phyloP scores from a whole-genome alignment of 768 basidiomycete species.

The Termitomyces eurrhizus region DNA sequence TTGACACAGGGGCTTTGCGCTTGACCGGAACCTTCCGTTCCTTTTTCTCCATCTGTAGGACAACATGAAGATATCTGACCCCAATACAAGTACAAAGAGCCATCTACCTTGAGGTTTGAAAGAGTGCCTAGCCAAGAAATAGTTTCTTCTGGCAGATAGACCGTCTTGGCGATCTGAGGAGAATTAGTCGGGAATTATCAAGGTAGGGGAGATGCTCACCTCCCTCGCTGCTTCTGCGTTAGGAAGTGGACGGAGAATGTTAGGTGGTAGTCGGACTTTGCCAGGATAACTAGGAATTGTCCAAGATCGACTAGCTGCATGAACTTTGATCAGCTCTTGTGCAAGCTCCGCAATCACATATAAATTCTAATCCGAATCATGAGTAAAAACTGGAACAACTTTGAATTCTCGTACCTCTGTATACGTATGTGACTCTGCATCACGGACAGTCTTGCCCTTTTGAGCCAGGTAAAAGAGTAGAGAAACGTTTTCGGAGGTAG shows the following conservation, averaged over 20 bases:
- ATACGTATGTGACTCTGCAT: constrained; percentile 60
- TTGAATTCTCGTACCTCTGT: constrained; percentile 57
- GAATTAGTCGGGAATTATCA: background rate
- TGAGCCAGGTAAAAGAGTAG: constrained; percentile 79
- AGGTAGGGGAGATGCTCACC: constrained; percentile 28
- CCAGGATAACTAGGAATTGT: constrained; percentile 75
- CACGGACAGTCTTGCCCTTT: constrained; percentile 85
- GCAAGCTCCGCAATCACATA: constrained; percentile 87
- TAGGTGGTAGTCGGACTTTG: constrained; percentile 72
- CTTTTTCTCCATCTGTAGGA: constrained; percentile 33
- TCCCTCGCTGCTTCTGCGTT: constrained; percentile 61
- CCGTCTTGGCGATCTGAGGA: constrained; percentile 57
- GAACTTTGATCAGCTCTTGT: constrained; percentile 76
- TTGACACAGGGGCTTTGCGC: constrained; percentile 46
- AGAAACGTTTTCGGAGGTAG: constrained; percentile 76
- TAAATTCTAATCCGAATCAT: constrained; percentile 59
- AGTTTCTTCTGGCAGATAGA: constrained; percentile 64
- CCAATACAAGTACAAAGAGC: constrained; percentile 3
- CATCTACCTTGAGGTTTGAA: constrained; percentile 32
- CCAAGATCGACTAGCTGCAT: constrained; percentile 69
- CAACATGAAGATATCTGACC: constrained; percentile 2
- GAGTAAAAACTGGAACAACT: background rate
- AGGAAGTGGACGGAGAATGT: constrained; percentile 75
- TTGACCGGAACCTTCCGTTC: constrained; percentile 49
- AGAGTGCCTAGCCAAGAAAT: constrained; percentile 53